Percentiles rank a stretch among this genome's conserved stretches.
Evolutionary conservation across 192 early-diverging fungal genomes (phyloP).

Genomic region (Mortierella antarctica): DNA sequence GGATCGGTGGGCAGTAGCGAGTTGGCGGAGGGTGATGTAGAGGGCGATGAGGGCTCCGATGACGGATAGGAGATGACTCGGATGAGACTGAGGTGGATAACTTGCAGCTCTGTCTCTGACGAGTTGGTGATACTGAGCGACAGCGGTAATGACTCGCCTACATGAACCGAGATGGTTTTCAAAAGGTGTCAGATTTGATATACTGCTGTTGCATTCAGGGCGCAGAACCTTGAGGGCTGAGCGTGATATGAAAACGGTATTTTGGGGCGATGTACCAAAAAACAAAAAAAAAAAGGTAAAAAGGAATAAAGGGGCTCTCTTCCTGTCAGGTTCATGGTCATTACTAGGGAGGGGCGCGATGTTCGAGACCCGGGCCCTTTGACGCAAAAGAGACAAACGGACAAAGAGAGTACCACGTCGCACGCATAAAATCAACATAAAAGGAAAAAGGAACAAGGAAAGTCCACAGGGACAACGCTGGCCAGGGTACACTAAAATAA

Average conservation of each 20-base stretch:
- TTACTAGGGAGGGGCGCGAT: no score
- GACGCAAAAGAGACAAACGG: no score
- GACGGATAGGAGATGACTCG: slow-evolving; percentile 40
- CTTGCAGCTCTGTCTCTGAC: slow-evolving; percentile 28
- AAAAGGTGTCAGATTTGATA: no score
- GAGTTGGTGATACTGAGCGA: slow-evolving; percentile 38
- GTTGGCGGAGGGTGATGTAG: not conserved
- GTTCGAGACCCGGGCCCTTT: no score
- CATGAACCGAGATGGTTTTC: no score
- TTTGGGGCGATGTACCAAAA: not conserved
- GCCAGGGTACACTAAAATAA: not conserved
- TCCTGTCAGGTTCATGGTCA: no score
- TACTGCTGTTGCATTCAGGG: no score
- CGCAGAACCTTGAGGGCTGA: not conserved
- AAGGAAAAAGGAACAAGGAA: slow-evolving; percentile 21
- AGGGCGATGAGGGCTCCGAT: not conserved
- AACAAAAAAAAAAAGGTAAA: not conserved
- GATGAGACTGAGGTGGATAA: slow-evolving; percentile 28
- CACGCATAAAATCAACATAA: no score
- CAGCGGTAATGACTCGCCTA: slow-evolving; percentile 37
- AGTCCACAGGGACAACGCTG: slow-evolving; percentile 30
- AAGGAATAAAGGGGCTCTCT: not conserved
- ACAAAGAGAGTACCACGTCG: no score
- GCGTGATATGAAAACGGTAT: not conserved
- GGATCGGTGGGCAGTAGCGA: slow-evolving; percentile 13